phyloP scores from a whole-genome alignment of 306 rosid genomes.

The Luffa aegyptiaca region DNA sequence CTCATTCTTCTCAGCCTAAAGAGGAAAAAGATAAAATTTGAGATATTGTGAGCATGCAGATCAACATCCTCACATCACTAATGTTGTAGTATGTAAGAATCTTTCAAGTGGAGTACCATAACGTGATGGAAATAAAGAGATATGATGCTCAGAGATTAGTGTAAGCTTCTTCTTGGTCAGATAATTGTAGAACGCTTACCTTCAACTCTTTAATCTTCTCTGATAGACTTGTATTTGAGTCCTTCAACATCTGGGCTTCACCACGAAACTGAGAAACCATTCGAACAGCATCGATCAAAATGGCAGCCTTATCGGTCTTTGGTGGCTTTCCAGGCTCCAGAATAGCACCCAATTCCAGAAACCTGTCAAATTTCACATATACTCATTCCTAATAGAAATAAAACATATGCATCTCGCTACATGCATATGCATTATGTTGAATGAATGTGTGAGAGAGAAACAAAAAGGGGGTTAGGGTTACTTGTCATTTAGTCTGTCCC shows the following conservation, averaged over 20 bases:
- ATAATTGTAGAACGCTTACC: conserved; percentile 23
- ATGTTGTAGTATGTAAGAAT: not conserved
- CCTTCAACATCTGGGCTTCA: conserved; percentile 78
- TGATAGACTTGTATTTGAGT: conserved; percentile 57
- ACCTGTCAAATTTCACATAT: conserved; percentile 32
- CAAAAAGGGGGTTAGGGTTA: conserved; percentile 7
- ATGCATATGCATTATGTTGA: not conserved
- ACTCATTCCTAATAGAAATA: not conserved
- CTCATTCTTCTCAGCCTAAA: conserved; percentile 81
- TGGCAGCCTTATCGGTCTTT: conserved; percentile 84
- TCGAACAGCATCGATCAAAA: conserved; percentile 68
- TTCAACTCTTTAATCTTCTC: conserved; percentile 88
- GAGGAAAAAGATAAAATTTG: not conserved
- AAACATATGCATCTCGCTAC: not conserved
- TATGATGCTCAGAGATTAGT: not conserved
- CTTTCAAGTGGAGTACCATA: not conserved
- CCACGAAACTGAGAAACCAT: conserved; percentile 72
- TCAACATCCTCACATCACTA: not conserved
- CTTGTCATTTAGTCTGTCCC: conserved; percentile 95
- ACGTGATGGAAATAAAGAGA: not conserved
- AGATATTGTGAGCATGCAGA: not conserved
- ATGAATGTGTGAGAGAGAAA: not conserved
- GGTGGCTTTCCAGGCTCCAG: conserved; percentile 95
- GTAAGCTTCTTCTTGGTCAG: not conserved
- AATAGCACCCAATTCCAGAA: conserved; percentile 78